A percentile compares a stretch with the other conserved stretches of the same genome.
Evolutionary conservation across 805 yeast genomes (phyloP).

Genomic region (Sugiyamaella boreocaroliniensis): DNA sequence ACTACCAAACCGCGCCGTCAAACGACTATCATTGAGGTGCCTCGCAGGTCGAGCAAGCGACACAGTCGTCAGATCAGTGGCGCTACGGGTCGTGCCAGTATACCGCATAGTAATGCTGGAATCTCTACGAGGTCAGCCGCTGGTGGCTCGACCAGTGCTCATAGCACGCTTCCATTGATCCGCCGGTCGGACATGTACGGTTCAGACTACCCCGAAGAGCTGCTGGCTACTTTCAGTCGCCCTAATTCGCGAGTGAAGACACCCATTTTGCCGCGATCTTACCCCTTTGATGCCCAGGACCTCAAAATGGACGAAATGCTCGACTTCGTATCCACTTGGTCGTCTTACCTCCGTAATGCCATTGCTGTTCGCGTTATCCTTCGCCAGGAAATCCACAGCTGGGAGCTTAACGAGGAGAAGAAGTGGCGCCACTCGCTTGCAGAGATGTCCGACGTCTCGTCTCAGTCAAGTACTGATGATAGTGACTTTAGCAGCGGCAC

Average conservation of each 20-base stretch:
- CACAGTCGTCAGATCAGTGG: neutral
- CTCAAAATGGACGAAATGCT: slow-evolving; percentile 25
- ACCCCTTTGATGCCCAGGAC: neutral
- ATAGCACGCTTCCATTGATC: slow-evolving; percentile 6
- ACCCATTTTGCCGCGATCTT: neutral
- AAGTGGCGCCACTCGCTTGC: slow-evolving; percentile 10
- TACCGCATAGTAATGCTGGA: neutral
- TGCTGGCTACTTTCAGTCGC: neutral
- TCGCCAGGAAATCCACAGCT: slow-evolving; percentile 20
- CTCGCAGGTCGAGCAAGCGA: slow-evolving; percentile 2
- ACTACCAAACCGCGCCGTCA: neutral
- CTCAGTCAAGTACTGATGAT: neutral
- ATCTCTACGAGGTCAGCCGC: neutral
- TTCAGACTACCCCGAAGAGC: slow-evolving; percentile 1
- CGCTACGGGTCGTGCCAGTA: neutral
- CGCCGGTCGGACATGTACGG: slow-evolving; percentile 12
- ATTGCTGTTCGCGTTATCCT: slow-evolving; percentile 28
- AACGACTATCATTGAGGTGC: neutral
- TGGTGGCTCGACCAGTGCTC: neutral
- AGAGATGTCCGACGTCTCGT: neutral
- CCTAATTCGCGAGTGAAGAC: neutral
- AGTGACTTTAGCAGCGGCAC: neutral
- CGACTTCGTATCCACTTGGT: slow-evolving; percentile 29
- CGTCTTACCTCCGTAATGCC: slow-evolving; percentile 26
- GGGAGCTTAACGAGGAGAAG: slow-evolving; percentile 18